These are phyloP conservation scores for Hypoxylon sp. DNA, from an alignment of 2,329 filamentous ascomycete species.

Conservation along the genomic window DNA sequence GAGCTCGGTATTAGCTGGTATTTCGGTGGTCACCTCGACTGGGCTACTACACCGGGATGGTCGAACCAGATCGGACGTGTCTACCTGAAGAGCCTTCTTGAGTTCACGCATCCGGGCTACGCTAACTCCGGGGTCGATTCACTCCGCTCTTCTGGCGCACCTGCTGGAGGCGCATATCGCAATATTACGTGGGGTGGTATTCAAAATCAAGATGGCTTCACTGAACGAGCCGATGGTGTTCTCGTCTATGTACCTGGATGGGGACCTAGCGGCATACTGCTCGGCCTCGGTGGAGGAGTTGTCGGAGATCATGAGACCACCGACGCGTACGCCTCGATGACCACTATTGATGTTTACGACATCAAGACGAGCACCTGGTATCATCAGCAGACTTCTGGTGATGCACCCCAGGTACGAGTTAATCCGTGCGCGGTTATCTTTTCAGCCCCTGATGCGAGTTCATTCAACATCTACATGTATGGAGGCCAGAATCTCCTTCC, in stretches of 20 bases:
- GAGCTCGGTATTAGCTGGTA: constrained; percentile 81
- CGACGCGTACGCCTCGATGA: constrained; percentile 72
- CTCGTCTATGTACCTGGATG: constrained; percentile 82
- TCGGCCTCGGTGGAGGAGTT: constrained; percentile 80
- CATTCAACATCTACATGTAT: constrained; percentile 84
- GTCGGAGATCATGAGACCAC: constrained; percentile 58
- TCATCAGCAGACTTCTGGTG: constrained; percentile 77
- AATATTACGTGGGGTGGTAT: constrained; percentile 82
- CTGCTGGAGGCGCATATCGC: constrained; percentile 73
- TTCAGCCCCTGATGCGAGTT: constrained; percentile 78
- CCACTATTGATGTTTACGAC: constrained; percentile 79
- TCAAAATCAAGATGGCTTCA: constrained; percentile 76
- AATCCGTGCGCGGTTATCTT: constrained; percentile 80
- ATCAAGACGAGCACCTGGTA: constrained; percentile 80
- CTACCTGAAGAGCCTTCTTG: constrained; percentile 80
- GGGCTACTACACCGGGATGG: constrained; percentile 73
- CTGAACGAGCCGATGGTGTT: constrained; percentile 80
- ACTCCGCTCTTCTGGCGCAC: constrained; percentile 70
- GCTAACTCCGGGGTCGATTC: constrained; percentile 73
- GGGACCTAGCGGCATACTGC: constrained; percentile 76
- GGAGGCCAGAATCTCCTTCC: constrained; percentile 81
- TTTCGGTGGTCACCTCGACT: constrained; percentile 82
- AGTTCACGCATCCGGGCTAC: constrained; percentile 81
- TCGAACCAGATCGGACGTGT: constrained; percentile 73
- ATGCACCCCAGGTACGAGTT: constrained; percentile 74